Conservation (phyloP, 1,284 basidiomycete species). For the Wolfiporia cocos region DNA sequence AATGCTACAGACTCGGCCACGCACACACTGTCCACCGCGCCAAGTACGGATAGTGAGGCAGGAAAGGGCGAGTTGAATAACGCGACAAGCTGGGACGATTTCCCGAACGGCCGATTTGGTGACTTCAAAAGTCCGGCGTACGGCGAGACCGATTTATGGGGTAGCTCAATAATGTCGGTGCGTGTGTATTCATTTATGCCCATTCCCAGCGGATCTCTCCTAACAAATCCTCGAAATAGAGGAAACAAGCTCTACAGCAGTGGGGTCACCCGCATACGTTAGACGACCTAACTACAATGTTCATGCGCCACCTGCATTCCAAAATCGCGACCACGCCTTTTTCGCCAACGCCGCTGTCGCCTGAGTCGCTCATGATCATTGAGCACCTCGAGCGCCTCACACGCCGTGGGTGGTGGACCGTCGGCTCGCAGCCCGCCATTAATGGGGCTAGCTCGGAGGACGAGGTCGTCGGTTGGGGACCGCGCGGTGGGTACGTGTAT, state of each 20-base stretch:
- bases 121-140: slow-evolving; percentile 96
- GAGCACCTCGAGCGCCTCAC: slow-evolving; percentile 77
- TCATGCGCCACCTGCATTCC: slow-evolving; percentile 75
- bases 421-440: slow-evolving; percentile 94
- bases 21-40: slow-evolving; percentile 33
- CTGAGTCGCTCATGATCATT: slow-evolving; percentile 83
- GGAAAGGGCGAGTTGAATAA: slow-evolving; percentile 70
- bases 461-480: slow-evolving; percentile 88
- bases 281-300: slow-evolving; percentile 75
- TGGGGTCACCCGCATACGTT: slow-evolving; percentile 79
- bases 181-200: slow-evolving; percentile 17
- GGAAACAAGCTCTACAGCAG: slow-evolving; percentile 59
- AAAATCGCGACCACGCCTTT: slow-evolving; percentile 81
- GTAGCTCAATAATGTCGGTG: slow-evolving; percentile 52
- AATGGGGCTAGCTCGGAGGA: slow-evolving; percentile 76
- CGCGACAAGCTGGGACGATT: slow-evolving; percentile 92
- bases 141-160: slow-evolving; percentile 76
- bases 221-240: slow-evolving; percentile 31
- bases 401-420: slow-evolving; percentile 83
- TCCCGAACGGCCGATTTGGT: slow-evolving; percentile 98
- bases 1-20: slow-evolving; percentile 56
- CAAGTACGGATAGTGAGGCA: slow-evolving; percentile 41
- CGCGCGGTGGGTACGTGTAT: slow-evolving; percentile 87
- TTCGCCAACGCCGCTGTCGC: slow-evolving; percentile 79
- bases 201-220: no score